Conservation (phyloP, 2,329 filamentous ascomycete species). For the Pezicula rhizophila region DNA sequence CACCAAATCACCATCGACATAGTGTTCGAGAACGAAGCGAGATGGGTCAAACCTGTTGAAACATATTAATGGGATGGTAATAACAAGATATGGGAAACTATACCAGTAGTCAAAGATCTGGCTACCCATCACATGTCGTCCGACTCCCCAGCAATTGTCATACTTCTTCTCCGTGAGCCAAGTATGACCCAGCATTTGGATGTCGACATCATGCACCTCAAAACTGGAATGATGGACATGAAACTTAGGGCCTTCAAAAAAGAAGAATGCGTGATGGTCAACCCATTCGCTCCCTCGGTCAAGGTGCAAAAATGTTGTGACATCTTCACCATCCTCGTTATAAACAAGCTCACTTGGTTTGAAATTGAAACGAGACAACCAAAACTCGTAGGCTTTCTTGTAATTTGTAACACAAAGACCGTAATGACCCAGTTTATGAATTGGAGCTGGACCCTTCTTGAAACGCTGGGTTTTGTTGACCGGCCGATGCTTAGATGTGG, state of each 20-base stretch:
- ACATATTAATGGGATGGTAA: constrained; percentile 32
- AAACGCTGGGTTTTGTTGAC: constrained; percentile 47
- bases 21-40: constrained; percentile 62
- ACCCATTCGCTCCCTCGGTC: constrained; percentile 42
- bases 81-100: constrained; percentile 57
- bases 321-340: constrained; percentile 25
- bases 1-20: constrained; percentile 64
- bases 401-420: constrained; percentile 48
- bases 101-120: constrained; percentile 68
- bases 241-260: constrained; percentile 28
- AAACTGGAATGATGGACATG: constrained; percentile 57
- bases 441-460: constrained; percentile 38
- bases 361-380: constrained; percentile 44
- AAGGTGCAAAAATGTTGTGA: constrained; percentile 46
- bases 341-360: constrained; percentile 36
- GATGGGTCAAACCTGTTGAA: constrained; percentile 42
- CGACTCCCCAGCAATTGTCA: constrained; percentile 64
- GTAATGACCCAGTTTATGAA: constrained; percentile 51
- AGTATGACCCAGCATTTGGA: constrained; percentile 63
- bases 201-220: constrained; percentile 67
- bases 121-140: constrained; percentile 61
- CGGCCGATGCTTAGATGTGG: constrained; percentile 41
- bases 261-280: constrained; percentile 53
- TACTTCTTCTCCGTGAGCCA: constrained; percentile 60
- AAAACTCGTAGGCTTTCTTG: constrained; percentile 43